These are phyloP conservation scores for Trypanosomatidae sp. DNA, from an alignment of 208 protist species.

Conservation along the genomic window DNA sequence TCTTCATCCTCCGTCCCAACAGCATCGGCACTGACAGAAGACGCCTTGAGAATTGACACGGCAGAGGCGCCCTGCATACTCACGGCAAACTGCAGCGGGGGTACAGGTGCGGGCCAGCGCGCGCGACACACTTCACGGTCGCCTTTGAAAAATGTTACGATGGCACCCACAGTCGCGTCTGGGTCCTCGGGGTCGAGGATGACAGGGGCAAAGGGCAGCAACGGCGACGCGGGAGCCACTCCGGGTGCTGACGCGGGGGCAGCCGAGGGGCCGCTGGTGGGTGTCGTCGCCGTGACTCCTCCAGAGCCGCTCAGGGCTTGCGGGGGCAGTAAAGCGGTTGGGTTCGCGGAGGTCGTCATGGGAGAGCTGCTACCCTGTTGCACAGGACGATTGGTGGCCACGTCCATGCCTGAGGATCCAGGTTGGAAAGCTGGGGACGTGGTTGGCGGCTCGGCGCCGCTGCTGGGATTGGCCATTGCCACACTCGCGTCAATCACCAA, in stretches of 20 bases:
- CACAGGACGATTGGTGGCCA: conserved; percentile 2
- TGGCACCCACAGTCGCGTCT: conserved; percentile 32
- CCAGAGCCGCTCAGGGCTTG: conserved; percentile 1
- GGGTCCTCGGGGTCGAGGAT: conserved; percentile 29
- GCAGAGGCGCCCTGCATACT: conserved; percentile 78
- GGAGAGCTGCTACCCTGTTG: background rate
- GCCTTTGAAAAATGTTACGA: conserved; percentile 47
- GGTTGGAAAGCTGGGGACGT: conserved; percentile 27
- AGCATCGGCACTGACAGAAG: conserved; percentile 22
- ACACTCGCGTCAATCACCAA: background rate
- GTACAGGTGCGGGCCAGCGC: conserved; percentile 66
- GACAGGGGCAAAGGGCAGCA: conserved; percentile 19
- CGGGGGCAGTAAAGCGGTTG: background rate
- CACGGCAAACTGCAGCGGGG: conserved; percentile 79
- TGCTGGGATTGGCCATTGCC: conserved; percentile 8
- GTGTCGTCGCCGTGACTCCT: conserved; percentile 1
- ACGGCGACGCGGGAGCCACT: conserved; percentile 8
- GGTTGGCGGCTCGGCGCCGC: conserved; percentile 11
- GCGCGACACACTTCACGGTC: conserved; percentile 43
- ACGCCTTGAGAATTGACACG: conserved; percentile 50
- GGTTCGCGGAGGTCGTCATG: conserved; percentile 5
- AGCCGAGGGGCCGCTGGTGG: conserved; percentile 13
- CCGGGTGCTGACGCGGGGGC: conserved; percentile 4
- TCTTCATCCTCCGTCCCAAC: conserved; percentile 14
- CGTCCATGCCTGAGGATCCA: conserved; percentile 14